A percentile compares a stretch with the other conserved stretches of the same genome.
Evolutionary conservation across 768 basidiomycete genomes (phyloP).

Genomic region (Pholiota microspora): DNA sequence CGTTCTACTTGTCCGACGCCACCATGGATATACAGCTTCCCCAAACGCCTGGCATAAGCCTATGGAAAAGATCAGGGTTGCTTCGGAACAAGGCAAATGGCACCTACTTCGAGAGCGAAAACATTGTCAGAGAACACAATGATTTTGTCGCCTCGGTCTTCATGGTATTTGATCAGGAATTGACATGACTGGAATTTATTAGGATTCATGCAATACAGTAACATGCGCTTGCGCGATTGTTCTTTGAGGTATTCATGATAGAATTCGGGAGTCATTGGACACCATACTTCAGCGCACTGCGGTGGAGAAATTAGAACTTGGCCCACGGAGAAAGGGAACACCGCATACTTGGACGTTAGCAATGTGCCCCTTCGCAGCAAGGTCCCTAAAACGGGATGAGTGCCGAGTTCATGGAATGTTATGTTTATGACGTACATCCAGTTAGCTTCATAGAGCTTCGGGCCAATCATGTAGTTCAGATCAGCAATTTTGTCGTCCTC

Average conservation of each 20-base stretch:
- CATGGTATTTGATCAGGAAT: slow-evolving; percentile 97
- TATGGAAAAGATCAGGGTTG: slow-evolving; percentile 24
- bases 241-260: slow-evolving; percentile 96
- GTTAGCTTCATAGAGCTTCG: slow-evolving; percentile 98
- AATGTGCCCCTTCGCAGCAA: slow-evolving; percentile 98
- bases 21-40: slow-evolving; percentile 95
- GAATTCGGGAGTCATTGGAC: slow-evolving; percentile 99
- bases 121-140: slow-evolving; percentile 99
- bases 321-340: not conserved
- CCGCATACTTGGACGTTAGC: slow-evolving; percentile 93
- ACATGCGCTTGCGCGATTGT: slow-evolving; percentile 89
- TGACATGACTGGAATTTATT: slow-evolving; percentile 99
- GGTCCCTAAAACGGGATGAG: slow-evolving; percentile 52
- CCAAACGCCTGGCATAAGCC: slow-evolving; percentile 92
- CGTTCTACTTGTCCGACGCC: slow-evolving; percentile 93
- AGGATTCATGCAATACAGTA: slow-evolving; percentile 99
- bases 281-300: slow-evolving; percentile 99
- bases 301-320: slow-evolving; percentile 2
- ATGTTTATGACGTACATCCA: slow-evolving; percentile 85
- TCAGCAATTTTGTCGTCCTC: slow-evolving; percentile 99
- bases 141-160: slow-evolving; percentile 96
- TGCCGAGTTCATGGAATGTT: slow-evolving; percentile 6
- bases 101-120: slow-evolving; percentile 84
- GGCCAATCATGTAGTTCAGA: slow-evolving; percentile 98
- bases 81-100: slow-evolving; percentile 2